Conservation (phyloP, 1,139 yeast genomes). For the Blastobotrys capitulatus region DNA sequence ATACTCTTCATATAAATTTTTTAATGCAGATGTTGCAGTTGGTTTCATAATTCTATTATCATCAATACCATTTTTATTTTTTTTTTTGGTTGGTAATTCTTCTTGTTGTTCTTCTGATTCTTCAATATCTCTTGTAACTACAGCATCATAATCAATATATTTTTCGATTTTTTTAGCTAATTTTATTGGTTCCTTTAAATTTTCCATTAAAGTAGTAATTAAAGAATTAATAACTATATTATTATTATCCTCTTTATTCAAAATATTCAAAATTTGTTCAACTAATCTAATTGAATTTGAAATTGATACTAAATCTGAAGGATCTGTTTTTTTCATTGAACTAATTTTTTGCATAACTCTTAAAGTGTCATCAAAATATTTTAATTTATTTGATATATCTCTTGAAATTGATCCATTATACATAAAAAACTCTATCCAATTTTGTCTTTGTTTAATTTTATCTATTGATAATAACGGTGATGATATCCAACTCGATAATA, state of each 20-base stretch:
- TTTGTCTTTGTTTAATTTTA: constrained; percentile 58
- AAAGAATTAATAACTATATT: neutral
- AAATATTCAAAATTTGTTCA: constrained; percentile 19
- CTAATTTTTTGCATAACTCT: constrained; percentile 50
- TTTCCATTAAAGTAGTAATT: constrained; percentile 8
- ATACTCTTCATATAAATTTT: constrained; percentile 23
- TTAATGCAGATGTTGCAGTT: constrained; percentile 22
- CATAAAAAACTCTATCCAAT: constrained; percentile 51
- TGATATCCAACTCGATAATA: constrained; percentile 73
- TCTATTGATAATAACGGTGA: constrained; percentile 63
- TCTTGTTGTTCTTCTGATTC: constrained; percentile 3
- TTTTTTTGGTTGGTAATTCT: neutral
- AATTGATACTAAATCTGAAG: constrained; percentile 42
- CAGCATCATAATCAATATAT: constrained; percentile 16
- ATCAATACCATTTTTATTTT: constrained; percentile 14
- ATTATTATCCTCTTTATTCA: neutral
- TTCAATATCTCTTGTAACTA: constrained; percentile 12
- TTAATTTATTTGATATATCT: constrained; percentile 28
- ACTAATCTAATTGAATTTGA: constrained; percentile 38
- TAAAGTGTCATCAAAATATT: constrained; percentile 44
- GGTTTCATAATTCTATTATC: constrained; percentile 15
- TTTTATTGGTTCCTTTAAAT: constrained; percentile 11
- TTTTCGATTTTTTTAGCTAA: constrained; percentile 17
- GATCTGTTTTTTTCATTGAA: constrained; percentile 39
- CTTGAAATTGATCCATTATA: constrained; percentile 38